Evolutionary conservation across 2,329 filamentous ascomycete species (phyloP).

Genomic region (Diaporthe sp.): DNA sequence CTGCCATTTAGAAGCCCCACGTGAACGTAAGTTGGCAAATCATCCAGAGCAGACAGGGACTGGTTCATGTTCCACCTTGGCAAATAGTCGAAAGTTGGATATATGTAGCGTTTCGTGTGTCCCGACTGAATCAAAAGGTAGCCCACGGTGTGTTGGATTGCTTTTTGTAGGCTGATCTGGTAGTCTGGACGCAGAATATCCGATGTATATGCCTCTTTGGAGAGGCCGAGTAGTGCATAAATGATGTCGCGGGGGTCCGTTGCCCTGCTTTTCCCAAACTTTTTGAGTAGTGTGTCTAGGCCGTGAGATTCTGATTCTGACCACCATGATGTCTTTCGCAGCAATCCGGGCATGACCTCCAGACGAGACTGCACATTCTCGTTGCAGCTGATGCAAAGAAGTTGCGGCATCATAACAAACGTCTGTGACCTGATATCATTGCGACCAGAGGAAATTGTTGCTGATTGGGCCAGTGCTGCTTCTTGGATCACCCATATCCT

Average conservation of each 20-base stretch:
- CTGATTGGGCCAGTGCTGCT: not conserved
- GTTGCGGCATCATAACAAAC: not conserved
- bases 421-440: not conserved
- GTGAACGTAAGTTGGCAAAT: not conserved
- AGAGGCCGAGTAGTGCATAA: not conserved
- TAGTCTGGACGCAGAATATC: not conserved
- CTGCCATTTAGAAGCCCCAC: no score
- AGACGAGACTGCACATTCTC: not conserved
- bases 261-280: not conserved
- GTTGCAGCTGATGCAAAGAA: not conserved
- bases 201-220: not conserved
- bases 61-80: not conserved
- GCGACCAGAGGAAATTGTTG: not conserved
- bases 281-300: not conserved
- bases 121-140: not conserved
- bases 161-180: not conserved
- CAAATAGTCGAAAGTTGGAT: not conserved
- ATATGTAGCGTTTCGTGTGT: not conserved
- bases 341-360: not conserved
- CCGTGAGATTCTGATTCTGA: not conserved
- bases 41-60: not conserved
- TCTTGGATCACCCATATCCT: not conserved
- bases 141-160: not conserved
- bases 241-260: not conserved
- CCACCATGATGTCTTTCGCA: not conserved